Percentiles rank a stretch among this genome's conserved stretches.
phyloP scores from a whole-genome alignment of 2,329 filamentous ascomycete genomes.

The Coniella vitis region DNA sequence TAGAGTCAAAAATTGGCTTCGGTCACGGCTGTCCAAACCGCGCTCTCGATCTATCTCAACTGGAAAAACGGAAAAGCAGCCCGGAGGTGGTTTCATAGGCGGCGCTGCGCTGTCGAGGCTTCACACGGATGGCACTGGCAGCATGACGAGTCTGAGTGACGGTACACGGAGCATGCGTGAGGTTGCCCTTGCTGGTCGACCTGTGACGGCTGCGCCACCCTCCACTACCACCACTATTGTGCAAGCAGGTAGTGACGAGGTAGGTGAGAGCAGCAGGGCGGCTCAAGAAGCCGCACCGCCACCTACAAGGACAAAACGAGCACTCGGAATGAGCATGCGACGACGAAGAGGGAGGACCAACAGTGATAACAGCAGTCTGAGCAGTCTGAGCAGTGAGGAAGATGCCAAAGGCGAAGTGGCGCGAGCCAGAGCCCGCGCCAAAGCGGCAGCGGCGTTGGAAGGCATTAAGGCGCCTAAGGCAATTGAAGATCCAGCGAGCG shows the following conservation, averaged over 20 bases:
- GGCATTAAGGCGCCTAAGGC: conserved; percentile 16
- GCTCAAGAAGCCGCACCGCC: background rate
- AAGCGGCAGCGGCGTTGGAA: conserved; percentile 5
- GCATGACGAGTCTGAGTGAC: conserved; percentile 22
- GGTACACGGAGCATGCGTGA: conserved; percentile 24
- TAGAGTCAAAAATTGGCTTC: conserved; percentile 37
- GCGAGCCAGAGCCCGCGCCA: background rate
- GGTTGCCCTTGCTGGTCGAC: conserved; percentile 25
- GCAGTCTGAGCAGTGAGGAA: conserved; percentile 18
- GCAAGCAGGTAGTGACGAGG: conserved; percentile 5
- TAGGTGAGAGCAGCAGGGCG: conserved; percentile 10
- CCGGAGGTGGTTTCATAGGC: conserved; percentile 31
- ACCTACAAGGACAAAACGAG: background rate
- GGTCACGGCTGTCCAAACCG: conserved; percentile 31
- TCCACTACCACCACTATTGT: too few species aligned
- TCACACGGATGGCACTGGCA: conserved; percentile 24
- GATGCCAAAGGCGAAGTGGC: background rate
- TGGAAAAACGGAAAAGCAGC: conserved; percentile 1
- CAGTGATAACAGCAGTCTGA: conserved; percentile 13
- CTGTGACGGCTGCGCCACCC: conserved; percentile 21
- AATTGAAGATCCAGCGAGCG: conserved; percentile 20
- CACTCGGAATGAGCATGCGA: background rate
- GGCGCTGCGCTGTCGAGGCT: conserved; percentile 29
- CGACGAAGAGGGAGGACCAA: background rate
- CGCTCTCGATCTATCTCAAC: conserved; percentile 23